phyloP scores from a whole-genome alignment of 2,329 filamentous ascomycete species.

The Ophiocordyceps camponoti-leonardi region DNA sequence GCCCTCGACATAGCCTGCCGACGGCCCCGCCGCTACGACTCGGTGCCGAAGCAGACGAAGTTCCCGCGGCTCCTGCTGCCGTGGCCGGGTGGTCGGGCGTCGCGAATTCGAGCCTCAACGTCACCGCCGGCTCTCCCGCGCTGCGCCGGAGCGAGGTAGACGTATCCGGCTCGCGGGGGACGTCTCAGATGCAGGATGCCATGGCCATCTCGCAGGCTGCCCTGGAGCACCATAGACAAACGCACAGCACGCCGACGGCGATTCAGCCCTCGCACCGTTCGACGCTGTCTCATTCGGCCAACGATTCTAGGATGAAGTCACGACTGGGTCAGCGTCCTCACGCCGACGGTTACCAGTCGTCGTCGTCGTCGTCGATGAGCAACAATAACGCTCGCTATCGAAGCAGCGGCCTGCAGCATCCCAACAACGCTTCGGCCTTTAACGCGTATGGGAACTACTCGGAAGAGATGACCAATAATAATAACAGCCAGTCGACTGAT shows the following conservation, averaged over 20 bases:
- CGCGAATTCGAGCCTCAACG: background rate
- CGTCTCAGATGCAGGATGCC: constrained; percentile 1
- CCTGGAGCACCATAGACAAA: constrained; percentile 12
- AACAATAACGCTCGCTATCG: background rate
- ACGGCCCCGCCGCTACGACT: background rate
- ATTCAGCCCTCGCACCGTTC: constrained; percentile 12
- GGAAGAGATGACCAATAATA: constrained; percentile 1
- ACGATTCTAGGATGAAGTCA: constrained; percentile 13
- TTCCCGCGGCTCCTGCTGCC: background rate
- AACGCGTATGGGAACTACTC: constrained; percentile 6
- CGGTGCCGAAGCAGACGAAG: background rate
- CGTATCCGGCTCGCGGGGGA: background rate
- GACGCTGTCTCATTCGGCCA: constrained; percentile 13
- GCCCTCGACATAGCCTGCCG: background rate
- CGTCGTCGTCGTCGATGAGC: background rate
- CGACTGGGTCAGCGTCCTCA: constrained; percentile 12
- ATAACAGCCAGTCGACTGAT: background rate
- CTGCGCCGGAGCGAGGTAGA: background rate
- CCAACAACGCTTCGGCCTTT: constrained; percentile 4
- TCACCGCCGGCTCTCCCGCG: background rate
- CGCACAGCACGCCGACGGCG: constrained; percentile 6
- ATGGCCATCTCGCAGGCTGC: constrained; percentile 3
- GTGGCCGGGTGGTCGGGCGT: background rate
- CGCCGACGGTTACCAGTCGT: background rate
- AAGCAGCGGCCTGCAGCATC: background rate